phyloP scores from a whole-genome alignment of 2,329 filamentous ascomycete species.

The Pestalotiopsis sp. region DNA sequence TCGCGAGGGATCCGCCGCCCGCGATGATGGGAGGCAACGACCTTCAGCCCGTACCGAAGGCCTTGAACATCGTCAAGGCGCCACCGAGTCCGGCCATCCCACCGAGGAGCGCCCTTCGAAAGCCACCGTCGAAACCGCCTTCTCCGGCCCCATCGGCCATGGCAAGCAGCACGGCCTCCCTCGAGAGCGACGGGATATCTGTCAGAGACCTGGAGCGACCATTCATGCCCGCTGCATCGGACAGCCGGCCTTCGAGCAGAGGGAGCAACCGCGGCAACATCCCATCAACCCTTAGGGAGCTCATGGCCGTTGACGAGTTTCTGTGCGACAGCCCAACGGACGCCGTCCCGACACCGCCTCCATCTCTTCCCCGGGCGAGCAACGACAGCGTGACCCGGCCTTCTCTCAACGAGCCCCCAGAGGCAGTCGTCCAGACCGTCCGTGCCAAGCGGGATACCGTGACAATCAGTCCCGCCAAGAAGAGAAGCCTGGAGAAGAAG shows the following conservation, averaged over 20 bases:
- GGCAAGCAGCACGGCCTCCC: slow-evolving; percentile 16
- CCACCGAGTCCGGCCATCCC: slow-evolving; percentile 10
- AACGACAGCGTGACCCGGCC: slow-evolving; percentile 35
- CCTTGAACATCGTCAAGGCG: slow-evolving; percentile 10
- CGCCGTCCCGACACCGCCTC: slow-evolving; percentile 45
- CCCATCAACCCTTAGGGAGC: slow-evolving; percentile 22
- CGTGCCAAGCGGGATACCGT: slow-evolving; percentile 54
- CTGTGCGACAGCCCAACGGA: slow-evolving; percentile 25
- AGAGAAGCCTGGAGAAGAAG: slow-evolving; percentile 52
- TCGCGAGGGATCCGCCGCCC: neutral
- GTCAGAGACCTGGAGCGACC: slow-evolving; percentile 13
- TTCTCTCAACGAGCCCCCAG: slow-evolving; percentile 28
- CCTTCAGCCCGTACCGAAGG: neutral
- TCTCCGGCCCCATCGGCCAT: slow-evolving; percentile 38
- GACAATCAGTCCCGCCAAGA: slow-evolving; percentile 45
- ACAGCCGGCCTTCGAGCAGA: slow-evolving; percentile 23
- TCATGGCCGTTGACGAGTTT: slow-evolving; percentile 10
- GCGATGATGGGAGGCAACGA: neutral
- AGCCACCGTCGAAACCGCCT: slow-evolving; percentile 36
- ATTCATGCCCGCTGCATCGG: slow-evolving; percentile 17
- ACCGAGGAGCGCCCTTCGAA: slow-evolving; percentile 20
- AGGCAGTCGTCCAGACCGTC: slow-evolving; percentile 50
- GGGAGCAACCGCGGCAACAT: slow-evolving; percentile 24
- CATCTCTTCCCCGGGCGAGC: slow-evolving; percentile 40
- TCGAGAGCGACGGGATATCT: slow-evolving; percentile 17